Percentiles rank a stretch among this genome's conserved stretches.
Conservation (phyloP, 495 filamentous ascomycete species). For the Choiromyces venosus region DNA sequence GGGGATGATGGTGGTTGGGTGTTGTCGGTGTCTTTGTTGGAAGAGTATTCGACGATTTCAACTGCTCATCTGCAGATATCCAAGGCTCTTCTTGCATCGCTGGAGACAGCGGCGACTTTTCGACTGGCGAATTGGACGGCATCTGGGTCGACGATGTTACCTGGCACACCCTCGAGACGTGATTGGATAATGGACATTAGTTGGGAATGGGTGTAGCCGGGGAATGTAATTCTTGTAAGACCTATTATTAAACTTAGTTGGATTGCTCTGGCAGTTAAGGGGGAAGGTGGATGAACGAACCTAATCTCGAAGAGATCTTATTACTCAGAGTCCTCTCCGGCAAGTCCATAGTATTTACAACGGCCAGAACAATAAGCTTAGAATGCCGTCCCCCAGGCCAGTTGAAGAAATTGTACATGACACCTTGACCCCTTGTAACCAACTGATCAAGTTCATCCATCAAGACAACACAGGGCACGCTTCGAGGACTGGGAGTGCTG, state of each 20-base stretch:
- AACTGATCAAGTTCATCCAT: conserved; percentile 99
- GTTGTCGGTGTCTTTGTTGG: conserved; percentile 30
- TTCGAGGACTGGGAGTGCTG: conserved; percentile 75
- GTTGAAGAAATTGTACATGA: conserved; percentile 99
- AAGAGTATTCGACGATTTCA: conserved; percentile 81
- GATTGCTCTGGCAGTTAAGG: not conserved
- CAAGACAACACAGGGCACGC: conserved; percentile 91
- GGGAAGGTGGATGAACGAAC: conserved; percentile 37
- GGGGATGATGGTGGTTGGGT: conserved; percentile 25
- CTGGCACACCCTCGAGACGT: conserved; percentile 76
- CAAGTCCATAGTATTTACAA: conserved; percentile 99
- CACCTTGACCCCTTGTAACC: conserved; percentile 92
- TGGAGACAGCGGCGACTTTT: conserved; percentile 94
- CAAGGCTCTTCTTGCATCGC: conserved; percentile 84
- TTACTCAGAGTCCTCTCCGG: conserved; percentile 95
- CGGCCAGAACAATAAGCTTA: conserved; percentile 87
- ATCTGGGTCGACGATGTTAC: conserved; percentile 84
- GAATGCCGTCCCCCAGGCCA: conserved; percentile 94
- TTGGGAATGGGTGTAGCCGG: conserved; percentile 93
- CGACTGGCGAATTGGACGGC: conserved; percentile 93
- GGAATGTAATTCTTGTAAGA: conserved; percentile 87
- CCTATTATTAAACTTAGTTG: conserved; percentile 42
- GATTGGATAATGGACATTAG: conserved; percentile 96
- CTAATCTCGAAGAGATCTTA: conserved; percentile 91
- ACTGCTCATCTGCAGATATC: conserved; percentile 96